Percentiles rank a stretch among this genome's conserved stretches.
Evolutionary conservation across 257 asterid species (phyloP).

Genomic region (Solanum habrochaites): DNA sequence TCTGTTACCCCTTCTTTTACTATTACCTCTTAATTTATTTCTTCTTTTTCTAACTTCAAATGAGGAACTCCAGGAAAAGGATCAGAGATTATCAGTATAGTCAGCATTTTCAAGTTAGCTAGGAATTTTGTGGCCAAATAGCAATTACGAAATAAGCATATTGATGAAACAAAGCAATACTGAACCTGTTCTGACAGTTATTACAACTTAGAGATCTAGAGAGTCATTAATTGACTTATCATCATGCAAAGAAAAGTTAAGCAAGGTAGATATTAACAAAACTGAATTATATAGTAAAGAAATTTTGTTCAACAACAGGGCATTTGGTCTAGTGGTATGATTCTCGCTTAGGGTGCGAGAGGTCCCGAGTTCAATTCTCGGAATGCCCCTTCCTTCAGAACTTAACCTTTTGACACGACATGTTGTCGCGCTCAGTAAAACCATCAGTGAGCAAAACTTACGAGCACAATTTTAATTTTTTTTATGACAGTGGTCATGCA

Average conservation of each 20-base stretch:
- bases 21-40: neutral
- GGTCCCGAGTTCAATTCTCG: conserved; percentile 90
- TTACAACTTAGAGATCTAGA: neutral
- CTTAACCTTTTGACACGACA: too few species aligned
- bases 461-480: too few species aligned
- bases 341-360: conserved; percentile 88
- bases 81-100: neutral
- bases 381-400: conserved; percentile 37
- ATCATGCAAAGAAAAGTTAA: neutral
- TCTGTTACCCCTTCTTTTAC: neutral
- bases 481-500: too few species aligned
- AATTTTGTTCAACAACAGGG: conserved; percentile 9
- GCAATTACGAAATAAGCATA: neutral
- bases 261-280: neutral
- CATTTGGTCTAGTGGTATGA: conserved; percentile 83
- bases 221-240: neutral
- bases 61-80: neutral
- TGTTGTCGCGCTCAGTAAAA: too few species aligned
- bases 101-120: neutral
- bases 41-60: neutral
- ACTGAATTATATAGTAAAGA: neutral
- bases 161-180: neutral
- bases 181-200: neutral
- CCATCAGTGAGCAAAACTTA: too few species aligned
- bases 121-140: neutral